A percentile compares a stretch with the other conserved stretches of the same genome.
These are phyloP conservation scores for Sesbania bispinosa DNA, from an alignment of 306 rosid genomes.

Conservation along the genomic window DNA sequence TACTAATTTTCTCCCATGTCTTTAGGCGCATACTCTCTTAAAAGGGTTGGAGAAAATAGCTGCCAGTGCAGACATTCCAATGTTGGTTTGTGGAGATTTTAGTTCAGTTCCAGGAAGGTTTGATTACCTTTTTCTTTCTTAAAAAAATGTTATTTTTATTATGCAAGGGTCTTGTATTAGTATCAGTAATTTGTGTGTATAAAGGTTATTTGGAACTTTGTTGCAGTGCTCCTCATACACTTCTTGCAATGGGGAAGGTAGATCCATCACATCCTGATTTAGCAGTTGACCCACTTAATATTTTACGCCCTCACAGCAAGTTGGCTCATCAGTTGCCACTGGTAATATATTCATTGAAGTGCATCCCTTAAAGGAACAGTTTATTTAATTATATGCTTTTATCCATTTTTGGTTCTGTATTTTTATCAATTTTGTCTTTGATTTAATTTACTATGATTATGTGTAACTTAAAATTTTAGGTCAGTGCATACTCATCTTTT, in stretches of 20 bases:
- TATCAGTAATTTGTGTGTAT: slow-evolving; percentile 18
- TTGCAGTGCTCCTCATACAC: slow-evolving; percentile 94
- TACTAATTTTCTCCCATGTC: slow-evolving; percentile 25
- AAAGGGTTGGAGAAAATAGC: slow-evolving; percentile 98
- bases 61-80: slow-evolving; percentile 95
- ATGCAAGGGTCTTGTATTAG: background rate
- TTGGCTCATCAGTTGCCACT: slow-evolving; percentile 88
- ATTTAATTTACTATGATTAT: slow-evolving; percentile 1
- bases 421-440: background rate
- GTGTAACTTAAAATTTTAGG: slow-evolving; percentile 45
- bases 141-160: background rate
- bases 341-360: slow-evolving; percentile 46
- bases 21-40: slow-evolving; percentile 88
- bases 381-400: background rate
- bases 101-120: slow-evolving; percentile 96
- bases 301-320: slow-evolving; percentile 90
- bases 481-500: slow-evolving; percentile 89
- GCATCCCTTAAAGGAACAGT: background rate
- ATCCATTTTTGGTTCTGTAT: background rate
- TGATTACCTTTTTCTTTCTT: slow-evolving; percentile 3
- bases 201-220: slow-evolving; percentile 30
- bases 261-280: slow-evolving; percentile 83
- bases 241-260: slow-evolving; percentile 92
- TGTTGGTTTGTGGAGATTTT: slow-evolving; percentile 98
- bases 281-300: slow-evolving; percentile 84